Conservation (phyloP, 768 basidiomycete species). For the Boletus vermiculosoides region DNA sequence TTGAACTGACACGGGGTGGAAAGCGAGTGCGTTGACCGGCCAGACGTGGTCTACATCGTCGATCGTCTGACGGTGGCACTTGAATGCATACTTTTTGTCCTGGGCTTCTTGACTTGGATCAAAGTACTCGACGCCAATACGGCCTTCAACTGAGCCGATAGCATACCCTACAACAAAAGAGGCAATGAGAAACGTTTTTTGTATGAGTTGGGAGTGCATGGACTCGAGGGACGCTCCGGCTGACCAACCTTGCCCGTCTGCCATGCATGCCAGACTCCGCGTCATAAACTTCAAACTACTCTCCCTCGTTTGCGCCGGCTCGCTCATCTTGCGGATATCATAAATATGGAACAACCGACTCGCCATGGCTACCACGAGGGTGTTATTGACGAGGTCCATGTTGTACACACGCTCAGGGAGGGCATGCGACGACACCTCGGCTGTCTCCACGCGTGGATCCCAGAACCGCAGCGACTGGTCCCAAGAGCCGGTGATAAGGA, state of each 20-base stretch:
- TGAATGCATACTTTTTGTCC: conserved; percentile 84
- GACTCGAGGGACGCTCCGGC: conserved; percentile 8
- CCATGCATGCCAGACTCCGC: conserved; percentile 87
- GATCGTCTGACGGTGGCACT: conserved; percentile 89
- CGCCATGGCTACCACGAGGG: conserved; percentile 90
- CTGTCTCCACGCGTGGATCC: conserved; percentile 66
- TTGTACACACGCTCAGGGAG: conserved; percentile 86
- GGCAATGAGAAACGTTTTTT: neutral
- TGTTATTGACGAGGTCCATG: conserved; percentile 74
- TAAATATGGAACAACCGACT: conserved; percentile 89
- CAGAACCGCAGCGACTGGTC: conserved; percentile 86
- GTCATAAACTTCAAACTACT: conserved; percentile 97
- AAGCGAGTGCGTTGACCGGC: conserved; percentile 93
- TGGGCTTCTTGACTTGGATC: conserved; percentile 77
- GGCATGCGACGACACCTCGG: conserved; percentile 55
- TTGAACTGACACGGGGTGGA: conserved; percentile 74
- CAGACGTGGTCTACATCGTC: conserved; percentile 94
- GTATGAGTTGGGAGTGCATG: too few species aligned
- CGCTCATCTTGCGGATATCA: conserved; percentile 75
- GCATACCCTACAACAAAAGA: conserved; percentile 69
- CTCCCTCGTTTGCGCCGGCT: conserved; percentile 78
- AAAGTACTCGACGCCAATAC: conserved; percentile 97
- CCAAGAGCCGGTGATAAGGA: conserved; percentile 87
- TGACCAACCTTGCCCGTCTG: conserved; percentile 75
- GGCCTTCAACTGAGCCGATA: conserved; percentile 89